Conservation (phyloP, 441 rosid species). For the Heliophila coronopifolia region DNA sequence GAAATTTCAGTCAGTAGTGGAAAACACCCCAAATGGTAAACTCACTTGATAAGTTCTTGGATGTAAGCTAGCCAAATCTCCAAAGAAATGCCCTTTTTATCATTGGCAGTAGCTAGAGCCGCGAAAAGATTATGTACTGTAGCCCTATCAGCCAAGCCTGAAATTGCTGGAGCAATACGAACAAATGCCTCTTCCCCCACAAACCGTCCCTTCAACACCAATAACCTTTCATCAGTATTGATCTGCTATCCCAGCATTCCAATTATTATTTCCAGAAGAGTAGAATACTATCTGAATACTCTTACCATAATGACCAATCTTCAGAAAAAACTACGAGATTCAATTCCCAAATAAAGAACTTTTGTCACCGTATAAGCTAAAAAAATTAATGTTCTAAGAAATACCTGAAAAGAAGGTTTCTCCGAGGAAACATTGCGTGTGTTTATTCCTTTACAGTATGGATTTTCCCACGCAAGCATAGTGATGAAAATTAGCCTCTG, state of each 20-base stretch:
- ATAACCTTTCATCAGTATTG: conserved; percentile 21
- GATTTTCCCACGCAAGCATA: conserved; percentile 93
- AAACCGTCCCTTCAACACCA: conserved; percentile 53
- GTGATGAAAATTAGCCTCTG: conserved; percentile 83
- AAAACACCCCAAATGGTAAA: conserved; percentile 14
- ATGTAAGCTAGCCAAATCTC: conserved; percentile 70
- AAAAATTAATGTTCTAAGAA: neutral
- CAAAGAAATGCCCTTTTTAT: conserved; percentile 64
- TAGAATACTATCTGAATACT: conserved; percentile 4
- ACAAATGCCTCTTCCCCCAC: conserved; percentile 77
- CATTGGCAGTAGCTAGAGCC: conserved; percentile 54
- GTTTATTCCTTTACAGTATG: conserved; percentile 45
- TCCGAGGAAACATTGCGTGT: conserved; percentile 24
- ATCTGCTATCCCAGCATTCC: conserved; percentile 10
- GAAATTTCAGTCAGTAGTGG: neutral
- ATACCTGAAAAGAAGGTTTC: conserved; percentile 67
- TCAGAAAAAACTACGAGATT: neutral
- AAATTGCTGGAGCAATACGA: conserved; percentile 80
- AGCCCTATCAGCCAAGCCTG: conserved; percentile 82
- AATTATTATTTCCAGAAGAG: conserved; percentile 12
- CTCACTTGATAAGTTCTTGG: conserved; percentile 88
- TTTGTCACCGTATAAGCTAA: neutral
- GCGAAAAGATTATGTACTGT: conserved; percentile 83
- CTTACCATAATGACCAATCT: conserved; percentile 9
- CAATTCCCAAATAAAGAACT: neutral